phyloP scores from a whole-genome alignment of 129 eudicot genomes.

The Tanacetum coccineum region DNA sequence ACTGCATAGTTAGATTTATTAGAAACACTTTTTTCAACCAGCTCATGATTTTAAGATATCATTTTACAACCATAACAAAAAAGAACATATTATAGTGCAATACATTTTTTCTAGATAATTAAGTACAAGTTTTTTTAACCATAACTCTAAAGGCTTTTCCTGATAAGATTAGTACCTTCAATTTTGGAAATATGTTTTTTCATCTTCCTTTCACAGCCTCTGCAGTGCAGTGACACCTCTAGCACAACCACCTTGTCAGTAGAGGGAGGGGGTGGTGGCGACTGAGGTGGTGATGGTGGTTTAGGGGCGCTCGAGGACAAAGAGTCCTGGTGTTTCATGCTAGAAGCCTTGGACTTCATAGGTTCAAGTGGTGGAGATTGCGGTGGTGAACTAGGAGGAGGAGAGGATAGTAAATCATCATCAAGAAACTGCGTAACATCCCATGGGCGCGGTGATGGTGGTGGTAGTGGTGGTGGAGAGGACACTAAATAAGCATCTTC shows the following conservation, averaged over 20 bases:
- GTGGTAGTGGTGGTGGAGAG: slow-evolving; percentile 16
- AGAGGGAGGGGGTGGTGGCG: slow-evolving; percentile 26
- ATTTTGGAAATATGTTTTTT: slow-evolving; percentile 84
- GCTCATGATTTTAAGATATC: no score
- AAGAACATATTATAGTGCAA: no score
- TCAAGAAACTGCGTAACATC: background rate
- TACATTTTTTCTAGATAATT: no score
- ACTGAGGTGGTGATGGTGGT: slow-evolving; percentile 21
- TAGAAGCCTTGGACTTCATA: background rate
- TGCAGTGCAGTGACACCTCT: slow-evolving; percentile 94
- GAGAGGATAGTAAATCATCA: slow-evolving; percentile 4
- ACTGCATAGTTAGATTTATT: no score
- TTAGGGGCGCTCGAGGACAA: background rate
- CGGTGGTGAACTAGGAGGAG: slow-evolving; percentile 15
- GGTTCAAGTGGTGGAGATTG: background rate
- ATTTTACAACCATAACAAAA: no score
- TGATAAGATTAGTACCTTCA: slow-evolving; percentile 44
- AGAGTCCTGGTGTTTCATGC: background rate
- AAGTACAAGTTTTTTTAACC: no score
- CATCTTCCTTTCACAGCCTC: slow-evolving; percentile 96
- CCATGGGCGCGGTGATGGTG: background rate
- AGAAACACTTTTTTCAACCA: no score
- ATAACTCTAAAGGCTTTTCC: no score
- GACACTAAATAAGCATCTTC: slow-evolving; percentile 18
- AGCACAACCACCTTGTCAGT: slow-evolving; percentile 68